Percentiles rank a stretch among this genome's conserved stretches.
Conservation (phyloP, 805 yeast species). For the Schwanniomyces polymorphus region DNA sequence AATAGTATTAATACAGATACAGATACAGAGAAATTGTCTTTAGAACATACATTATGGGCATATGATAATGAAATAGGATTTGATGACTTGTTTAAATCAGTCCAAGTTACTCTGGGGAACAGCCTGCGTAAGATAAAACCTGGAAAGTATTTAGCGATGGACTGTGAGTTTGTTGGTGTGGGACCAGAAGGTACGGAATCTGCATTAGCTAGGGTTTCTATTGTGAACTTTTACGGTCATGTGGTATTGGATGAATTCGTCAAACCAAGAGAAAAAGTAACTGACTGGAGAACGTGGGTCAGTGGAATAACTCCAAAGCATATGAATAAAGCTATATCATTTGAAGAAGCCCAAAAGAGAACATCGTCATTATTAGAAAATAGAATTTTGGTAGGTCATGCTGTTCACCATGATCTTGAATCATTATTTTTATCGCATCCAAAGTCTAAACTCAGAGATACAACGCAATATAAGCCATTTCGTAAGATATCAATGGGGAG, state of each 20-base stretch:
- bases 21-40: slow-evolving; percentile 6
- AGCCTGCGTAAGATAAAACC: slow-evolving; percentile 39
- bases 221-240: slow-evolving; percentile 81
- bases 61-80: slow-evolving; percentile 19
- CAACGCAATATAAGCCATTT: slow-evolving; percentile 62
- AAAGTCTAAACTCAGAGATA: slow-evolving; percentile 63
- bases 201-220: slow-evolving; percentile 81
- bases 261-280: slow-evolving; percentile 69
- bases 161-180: slow-evolving; percentile 93
- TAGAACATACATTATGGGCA: slow-evolving; percentile 24
- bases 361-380: slow-evolving; percentile 54
- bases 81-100: slow-evolving; percentile 9
- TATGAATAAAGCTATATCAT: slow-evolving; percentile 66
- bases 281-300: slow-evolving; percentile 93
- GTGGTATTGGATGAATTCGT: slow-evolving; percentile 73
- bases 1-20: too few species aligned
- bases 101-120: slow-evolving; percentile 2
- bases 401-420: slow-evolving; percentile 75
- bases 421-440: slow-evolving; percentile 71
- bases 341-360: slow-evolving; percentile 62
- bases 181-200: slow-evolving; percentile 71
- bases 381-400: slow-evolving; percentile 78
- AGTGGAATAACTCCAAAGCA: slow-evolving; percentile 77
- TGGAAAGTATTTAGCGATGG: slow-evolving; percentile 80
- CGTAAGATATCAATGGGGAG: slow-evolving; percentile 62